Evolutionary conservation across 2,329 filamentous ascomycete genomes (phyloP), one percentile per base, ranked within the genome.

Genomic region (Cryphonectria japonica): DNA sequence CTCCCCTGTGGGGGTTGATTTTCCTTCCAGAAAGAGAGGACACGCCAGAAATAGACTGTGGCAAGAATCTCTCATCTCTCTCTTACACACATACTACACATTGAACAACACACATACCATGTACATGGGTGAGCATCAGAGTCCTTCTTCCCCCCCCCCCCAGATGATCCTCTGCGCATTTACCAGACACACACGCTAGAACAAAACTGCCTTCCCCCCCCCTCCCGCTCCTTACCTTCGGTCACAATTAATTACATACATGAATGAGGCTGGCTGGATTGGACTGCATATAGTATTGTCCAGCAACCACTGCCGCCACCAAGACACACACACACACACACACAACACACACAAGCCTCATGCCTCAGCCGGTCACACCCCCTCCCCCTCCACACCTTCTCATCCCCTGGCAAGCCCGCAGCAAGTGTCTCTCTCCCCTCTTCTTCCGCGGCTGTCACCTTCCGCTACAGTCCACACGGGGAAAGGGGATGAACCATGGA

Each of bases 381-480:
- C 43, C 16, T 9, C 3, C 2, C 37, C 37, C 37, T 9, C 37
- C 11, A 9, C 9, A 11, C 9, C 37, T 39, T 39, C 37, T 39
- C 9, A 6, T 8, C 19, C 54, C 54, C 54, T 13, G 26, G 29
- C 54, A 59, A 59, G 29, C 54, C 54, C 54, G 54, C 54, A 34
- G 54, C 29, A 32, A n/a, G n/a, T 0, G 26, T 32, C 54, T 32
- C 54, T 32, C 29, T 5, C 34, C 26, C 8, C 54, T 32, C 29
- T 5, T 59, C 26, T 19, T 19, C 54, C 54, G 54, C 54, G 54
- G 54, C 26, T 59, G 54, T 59, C 54, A 59, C 54, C 54, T 59
- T 32, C 54, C 54, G 26, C 54, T 59, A 29, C 26, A 29, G 52
- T 57, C 52, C n/a, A 29, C 52, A 14, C n/a, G 5, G 29, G 54